phyloP scores from a whole-genome alignment of 148 eudicot genomes.

The Polygonum maritimum region DNA sequence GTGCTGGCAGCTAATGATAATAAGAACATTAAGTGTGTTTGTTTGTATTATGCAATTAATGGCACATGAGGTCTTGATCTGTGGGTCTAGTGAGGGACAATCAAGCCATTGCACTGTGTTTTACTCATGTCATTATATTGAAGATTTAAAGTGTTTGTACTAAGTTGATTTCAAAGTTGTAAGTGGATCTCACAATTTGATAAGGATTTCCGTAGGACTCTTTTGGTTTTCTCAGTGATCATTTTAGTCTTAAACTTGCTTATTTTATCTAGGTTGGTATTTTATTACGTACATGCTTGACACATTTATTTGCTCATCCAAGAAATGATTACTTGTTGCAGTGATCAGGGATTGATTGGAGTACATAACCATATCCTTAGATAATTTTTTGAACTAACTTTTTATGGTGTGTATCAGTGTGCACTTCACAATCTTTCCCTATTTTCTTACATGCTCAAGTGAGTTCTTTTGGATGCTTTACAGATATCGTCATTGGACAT shows the following conservation, averaged over 20 bases:
- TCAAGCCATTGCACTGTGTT: not conserved
- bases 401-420: not conserved
- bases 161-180: not conserved
- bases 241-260: not conserved
- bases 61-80: not conserved
- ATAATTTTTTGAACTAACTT: not conserved
- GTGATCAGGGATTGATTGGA: not conserved
- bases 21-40: not conserved
- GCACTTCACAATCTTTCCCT: not conserved
- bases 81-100: not conserved
- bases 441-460: not conserved
- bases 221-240: not conserved
- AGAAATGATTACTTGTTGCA: not conserved
- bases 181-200: not conserved
- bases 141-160: not conserved
- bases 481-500: conserved; percentile 60
- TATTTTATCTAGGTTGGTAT: not conserved
- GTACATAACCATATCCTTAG: not conserved
- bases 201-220: not conserved
- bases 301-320: not conserved
- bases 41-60: not conserved
- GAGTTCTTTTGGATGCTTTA: conserved; percentile 1
- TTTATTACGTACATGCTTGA: not conserved
- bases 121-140: not conserved
- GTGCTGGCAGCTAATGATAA: not conserved